These are phyloP conservation scores for Gossypium bickii DNA, from an alignment of 345 rosid species.

Conservation along the genomic window DNA sequence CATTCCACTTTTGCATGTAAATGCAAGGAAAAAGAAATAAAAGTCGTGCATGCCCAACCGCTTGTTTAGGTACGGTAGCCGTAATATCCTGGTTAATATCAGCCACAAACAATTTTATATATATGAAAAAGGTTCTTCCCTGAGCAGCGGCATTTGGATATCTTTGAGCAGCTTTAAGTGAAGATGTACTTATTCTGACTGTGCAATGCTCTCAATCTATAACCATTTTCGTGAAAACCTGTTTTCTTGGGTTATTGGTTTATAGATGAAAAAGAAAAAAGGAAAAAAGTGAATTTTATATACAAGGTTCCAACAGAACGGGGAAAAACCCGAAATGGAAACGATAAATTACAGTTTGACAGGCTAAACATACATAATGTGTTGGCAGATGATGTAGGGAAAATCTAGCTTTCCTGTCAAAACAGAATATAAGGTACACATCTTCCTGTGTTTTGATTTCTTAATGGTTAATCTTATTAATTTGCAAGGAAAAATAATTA, in stretches of 20 bases:
- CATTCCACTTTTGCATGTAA: constrained; percentile 12
- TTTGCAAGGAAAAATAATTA: not conserved
- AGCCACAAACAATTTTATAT: not conserved
- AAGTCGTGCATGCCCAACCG: not conserved
- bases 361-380: too few species aligned
- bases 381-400: not conserved
- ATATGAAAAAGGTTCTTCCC: not conserved
- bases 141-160: not conserved
- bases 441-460: not conserved
- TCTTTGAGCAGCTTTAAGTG: not conserved
- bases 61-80: not conserved
- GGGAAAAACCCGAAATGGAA: too few species aligned
- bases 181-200: not conserved
- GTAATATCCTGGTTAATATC: not conserved
- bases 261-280: too few species aligned
- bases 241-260: too few species aligned
- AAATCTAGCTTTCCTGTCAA: not conserved
- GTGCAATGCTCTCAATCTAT: not conserved
- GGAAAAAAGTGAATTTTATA: too few species aligned
- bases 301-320: too few species aligned
- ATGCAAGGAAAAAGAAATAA: not conserved
- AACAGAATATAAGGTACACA: not conserved
- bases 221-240: not conserved
- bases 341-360: too few species aligned
- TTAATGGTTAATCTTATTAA: not conserved